A percentile compares a stretch with the other conserved stretches of the same genome.
These are phyloP conservation scores for Penicillium tannophilum DNA, from an alignment of 495 filamentous ascomycete genomes.

Conservation along the genomic window DNA sequence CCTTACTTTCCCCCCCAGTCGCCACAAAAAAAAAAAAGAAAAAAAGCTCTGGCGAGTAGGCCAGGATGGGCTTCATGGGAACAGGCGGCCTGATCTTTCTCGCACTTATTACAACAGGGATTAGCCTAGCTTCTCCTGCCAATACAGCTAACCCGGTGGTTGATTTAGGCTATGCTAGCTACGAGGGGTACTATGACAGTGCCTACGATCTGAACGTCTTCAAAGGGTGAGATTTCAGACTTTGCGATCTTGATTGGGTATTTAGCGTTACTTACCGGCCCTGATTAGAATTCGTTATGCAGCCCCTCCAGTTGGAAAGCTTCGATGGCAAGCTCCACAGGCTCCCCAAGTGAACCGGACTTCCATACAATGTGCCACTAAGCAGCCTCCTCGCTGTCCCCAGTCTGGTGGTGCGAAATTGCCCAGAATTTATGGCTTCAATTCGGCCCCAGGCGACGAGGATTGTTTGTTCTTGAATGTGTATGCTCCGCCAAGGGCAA, in stretches of 20 bases:
- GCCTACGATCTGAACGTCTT: slow-evolving; percentile 24
- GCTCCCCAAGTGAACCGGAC: slow-evolving; percentile 19
- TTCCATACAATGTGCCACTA: slow-evolving; percentile 8
- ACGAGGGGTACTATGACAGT: slow-evolving; percentile 24
- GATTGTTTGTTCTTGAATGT: slow-evolving; percentile 73
- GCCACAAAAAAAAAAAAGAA: background rate
- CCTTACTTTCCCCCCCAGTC: background rate
- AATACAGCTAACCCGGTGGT: slow-evolving; percentile 13
- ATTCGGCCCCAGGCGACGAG: slow-evolving; percentile 39
- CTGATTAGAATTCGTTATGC: slow-evolving; percentile 39
- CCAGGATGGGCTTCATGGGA: background rate
- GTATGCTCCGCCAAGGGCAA: slow-evolving; percentile 59
- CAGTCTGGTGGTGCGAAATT: slow-evolving; percentile 21
- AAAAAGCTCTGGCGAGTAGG: background rate
- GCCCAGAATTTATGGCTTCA: slow-evolving; percentile 13
- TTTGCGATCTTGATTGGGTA: background rate
- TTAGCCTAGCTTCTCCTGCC: background rate
- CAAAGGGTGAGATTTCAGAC: slow-evolving; percentile 22
- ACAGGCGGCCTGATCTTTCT: background rate
- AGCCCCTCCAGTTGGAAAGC: slow-evolving; percentile 37
- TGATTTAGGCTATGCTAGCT: slow-evolving; percentile 25
- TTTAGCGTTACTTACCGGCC: background rate
- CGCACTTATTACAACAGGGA: background rate
- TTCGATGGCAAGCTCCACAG: slow-evolving; percentile 38
- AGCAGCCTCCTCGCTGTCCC: slow-evolving; percentile 18